Percentiles rank a stretch among this genome's conserved stretches.
Conservation (phyloP, 352 stramenopile species). For the Thraustochytrium striatum region DNA sequence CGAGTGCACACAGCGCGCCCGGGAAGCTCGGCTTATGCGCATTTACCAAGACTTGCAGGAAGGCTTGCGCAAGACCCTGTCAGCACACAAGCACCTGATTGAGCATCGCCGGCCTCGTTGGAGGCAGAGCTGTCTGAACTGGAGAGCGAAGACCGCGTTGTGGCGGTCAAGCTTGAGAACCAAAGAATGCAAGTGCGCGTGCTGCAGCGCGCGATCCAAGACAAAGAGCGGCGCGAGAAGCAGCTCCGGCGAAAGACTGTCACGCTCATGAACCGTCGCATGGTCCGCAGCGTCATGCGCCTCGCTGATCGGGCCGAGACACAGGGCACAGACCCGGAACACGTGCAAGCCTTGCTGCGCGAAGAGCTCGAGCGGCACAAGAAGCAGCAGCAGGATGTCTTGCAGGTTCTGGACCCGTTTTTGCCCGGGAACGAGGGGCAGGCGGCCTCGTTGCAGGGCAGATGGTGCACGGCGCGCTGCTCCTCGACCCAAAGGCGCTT, state of each 20-base stretch:
- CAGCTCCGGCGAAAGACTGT: conserved; percentile 21
- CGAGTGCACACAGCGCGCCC: no score
- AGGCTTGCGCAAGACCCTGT: not conserved
- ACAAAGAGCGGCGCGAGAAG: not conserved
- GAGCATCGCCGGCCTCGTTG: not conserved
- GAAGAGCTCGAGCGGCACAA: conserved; percentile 13
- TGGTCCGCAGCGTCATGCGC: conserved; percentile 24
- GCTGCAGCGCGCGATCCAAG: conserved; percentile 12
- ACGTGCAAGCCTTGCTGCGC: conserved; percentile 3
- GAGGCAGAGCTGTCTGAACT: not conserved
- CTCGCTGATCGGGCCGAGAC: not conserved
- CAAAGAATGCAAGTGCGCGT: conserved; percentile 37
- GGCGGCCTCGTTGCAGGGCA: not conserved
- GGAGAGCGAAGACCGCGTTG: not conserved
- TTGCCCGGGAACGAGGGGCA: not conserved
- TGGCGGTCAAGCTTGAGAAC: not conserved
- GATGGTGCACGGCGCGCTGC: not conserved
- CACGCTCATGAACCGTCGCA: conserved; percentile 19
- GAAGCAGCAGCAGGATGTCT: conserved; percentile 1
- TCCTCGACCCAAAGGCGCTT: not conserved
- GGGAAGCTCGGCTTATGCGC: not conserved
- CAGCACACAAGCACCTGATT: not conserved
- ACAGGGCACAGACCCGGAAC: not conserved
- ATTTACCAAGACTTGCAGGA: not conserved
- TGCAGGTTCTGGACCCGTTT: not conserved